Evolutionary conservation across 2,329 filamentous ascomycete species (phyloP).

Genomic region (Blumeria hordei): DNA sequence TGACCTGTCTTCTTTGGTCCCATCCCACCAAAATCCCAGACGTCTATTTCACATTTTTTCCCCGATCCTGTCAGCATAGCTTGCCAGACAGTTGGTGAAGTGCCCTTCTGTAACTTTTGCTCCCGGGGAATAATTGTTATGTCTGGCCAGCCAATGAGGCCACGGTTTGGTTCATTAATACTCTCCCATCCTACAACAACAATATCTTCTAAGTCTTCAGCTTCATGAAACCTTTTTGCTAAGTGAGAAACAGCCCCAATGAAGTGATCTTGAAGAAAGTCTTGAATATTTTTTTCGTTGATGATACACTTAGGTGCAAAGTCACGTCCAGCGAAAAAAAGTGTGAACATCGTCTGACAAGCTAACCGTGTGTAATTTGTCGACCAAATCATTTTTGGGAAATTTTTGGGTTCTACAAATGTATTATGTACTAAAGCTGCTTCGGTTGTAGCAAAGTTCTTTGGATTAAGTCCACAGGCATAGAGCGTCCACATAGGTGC

Average conservation of each 20-base stretch:
- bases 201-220: conserved; percentile 66
- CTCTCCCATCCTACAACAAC: conserved; percentile 91
- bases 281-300: conserved; percentile 84
- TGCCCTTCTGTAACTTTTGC: conserved; percentile 79
- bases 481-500: conserved; percentile 97
- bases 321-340: conserved; percentile 77
- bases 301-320: conserved; percentile 95
- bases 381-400: conserved; percentile 98
- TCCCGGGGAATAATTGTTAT: conserved; percentile 61
- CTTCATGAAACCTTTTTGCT: conserved; percentile 65
- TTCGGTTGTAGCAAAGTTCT: conserved; percentile 63
- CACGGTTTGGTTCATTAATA: conserved; percentile 82
- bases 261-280: conserved; percentile 78
- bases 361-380: conserved; percentile 85
- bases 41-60: conserved; percentile 67
- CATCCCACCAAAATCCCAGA: conserved; percentile 81
- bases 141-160: conserved; percentile 63
- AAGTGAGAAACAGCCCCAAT: conserved; percentile 58
- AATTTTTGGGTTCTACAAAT: conserved; percentile 59
- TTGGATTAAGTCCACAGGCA: conserved; percentile 73
- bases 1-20: conserved; percentile 78
- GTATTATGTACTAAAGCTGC: conserved; percentile 90
- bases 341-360: conserved; percentile 72
- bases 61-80: conserved; percentile 80
- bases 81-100: conserved; percentile 84